Evolutionary conservation across 306 rosid species (phyloP), one percentile per base, ranked within the genome.

Genomic region (Biancaea sappan): DNA sequence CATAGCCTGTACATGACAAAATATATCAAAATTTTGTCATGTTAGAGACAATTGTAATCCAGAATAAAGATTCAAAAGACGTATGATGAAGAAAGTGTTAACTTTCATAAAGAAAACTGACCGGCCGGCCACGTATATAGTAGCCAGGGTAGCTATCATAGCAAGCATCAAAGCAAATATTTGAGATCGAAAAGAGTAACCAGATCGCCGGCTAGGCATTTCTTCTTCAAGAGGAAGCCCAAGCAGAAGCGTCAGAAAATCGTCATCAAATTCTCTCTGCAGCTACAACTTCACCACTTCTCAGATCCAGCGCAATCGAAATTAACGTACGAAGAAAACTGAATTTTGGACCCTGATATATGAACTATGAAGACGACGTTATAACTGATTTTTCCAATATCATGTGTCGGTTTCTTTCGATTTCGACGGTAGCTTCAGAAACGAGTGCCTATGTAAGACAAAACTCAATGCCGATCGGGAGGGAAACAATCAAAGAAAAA

Each of bases 121-220:
- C 96, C 93, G 81, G 77, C 90, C 88, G 29, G 91, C 93, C 52
- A 86, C 91, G 78, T 90, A 90, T n/a, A 84, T 56, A 28, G 89
- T 80, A 47, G 93, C 91, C 93, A 88, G 84, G 80, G 96, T 68
- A 41, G 96, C 85, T 48, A 84, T 6, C 89, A 86, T 78, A 31
- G 91, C 75, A 25, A 88, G 66, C 47, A 81, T 31, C 44, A 90
- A 84, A 77, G 66, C 67, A n/a, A 85, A 81, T 24, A 88, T 63
- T 35, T 82, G 91, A 38, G 91, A 88, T 71, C 73, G 88, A 18
- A 85, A 84, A 38, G 84, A 71, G 51, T 75, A 28, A 84, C 87
- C 84, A 66, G 79, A 79, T 77, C 79, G 84, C 84, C 90, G 91
- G 81, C 86, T 75, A 62, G 81, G 86, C 93, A 90, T 90, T 81